A percentile compares a stretch with the other conserved stretches of the same genome.
phyloP scores from a whole-genome alignment of 371 early-diverging fungal genomes.

The Mortierella sp. region DNA sequence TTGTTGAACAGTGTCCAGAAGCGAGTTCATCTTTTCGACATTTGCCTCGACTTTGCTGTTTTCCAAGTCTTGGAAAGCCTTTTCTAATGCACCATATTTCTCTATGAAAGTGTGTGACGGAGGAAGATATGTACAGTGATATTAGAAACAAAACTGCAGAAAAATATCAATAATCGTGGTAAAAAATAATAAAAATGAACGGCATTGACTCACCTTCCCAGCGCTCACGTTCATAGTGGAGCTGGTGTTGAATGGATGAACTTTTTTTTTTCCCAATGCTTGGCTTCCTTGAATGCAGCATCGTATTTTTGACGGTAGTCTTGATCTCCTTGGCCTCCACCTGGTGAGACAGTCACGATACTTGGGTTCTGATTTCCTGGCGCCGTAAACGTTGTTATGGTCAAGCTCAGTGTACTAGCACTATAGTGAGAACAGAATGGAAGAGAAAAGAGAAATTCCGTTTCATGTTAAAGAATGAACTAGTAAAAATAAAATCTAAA shows the following conservation, averaged over 20 bases:
- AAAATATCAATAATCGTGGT: background rate
- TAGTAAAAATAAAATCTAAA: too few species aligned
- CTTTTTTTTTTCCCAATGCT: conserved; percentile 46
- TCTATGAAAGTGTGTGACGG: conserved; percentile 14
- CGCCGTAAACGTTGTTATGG: conserved; percentile 37
- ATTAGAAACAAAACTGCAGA: background rate
- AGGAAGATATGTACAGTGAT: background rate
- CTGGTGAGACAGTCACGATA: background rate
- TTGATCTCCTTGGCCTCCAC: conserved; percentile 11
- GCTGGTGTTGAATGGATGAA: conserved; percentile 37
- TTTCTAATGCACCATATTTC: conserved; percentile 34
- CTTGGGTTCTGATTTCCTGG: conserved; percentile 22
- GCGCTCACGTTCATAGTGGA: conserved; percentile 45
- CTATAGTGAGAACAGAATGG: conserved; percentile 1
- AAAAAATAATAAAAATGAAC: background rate
- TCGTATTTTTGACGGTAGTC: conserved; percentile 50
- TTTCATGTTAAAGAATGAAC: background rate
- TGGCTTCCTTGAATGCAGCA: conserved; percentile 56
- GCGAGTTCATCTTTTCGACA: conserved; percentile 43
- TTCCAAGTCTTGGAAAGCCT: conserved; percentile 18
- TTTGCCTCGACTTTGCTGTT: conserved; percentile 35
- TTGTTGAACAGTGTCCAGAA: conserved; percentile 42
- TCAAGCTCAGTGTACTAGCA: conserved; percentile 43
- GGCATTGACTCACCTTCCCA: conserved; percentile 36
- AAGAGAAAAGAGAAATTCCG: background rate